Conservation (phyloP, 176 grass and related monocot species). For the Paspalum vaginatum region DNA sequence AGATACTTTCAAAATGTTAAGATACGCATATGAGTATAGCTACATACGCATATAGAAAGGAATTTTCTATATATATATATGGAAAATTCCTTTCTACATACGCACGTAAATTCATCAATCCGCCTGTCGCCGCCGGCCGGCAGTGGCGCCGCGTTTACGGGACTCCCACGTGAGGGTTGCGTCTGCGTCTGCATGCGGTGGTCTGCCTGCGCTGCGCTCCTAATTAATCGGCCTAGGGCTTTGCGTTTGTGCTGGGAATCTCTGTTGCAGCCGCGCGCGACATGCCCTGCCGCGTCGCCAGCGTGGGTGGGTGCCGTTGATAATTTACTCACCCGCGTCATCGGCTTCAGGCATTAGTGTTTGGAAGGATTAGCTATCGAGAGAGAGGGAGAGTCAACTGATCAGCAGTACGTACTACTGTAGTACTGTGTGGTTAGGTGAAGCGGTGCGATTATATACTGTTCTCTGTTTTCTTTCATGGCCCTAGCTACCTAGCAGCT, state of each 20-base stretch:
- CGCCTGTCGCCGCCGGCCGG: constrained; percentile 27
- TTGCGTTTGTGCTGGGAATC: constrained; percentile 55
- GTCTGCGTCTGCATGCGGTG: background rate
- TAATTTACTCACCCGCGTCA: constrained; percentile 2
- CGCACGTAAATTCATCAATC: background rate
- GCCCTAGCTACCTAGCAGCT: background rate
- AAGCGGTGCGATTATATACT: background rate
- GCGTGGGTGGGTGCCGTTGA: background rate
- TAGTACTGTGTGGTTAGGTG: background rate
- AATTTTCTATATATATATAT: too few relatives aligned
- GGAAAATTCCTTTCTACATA: too few relatives aligned
- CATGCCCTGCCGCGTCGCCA: constrained; percentile 13
- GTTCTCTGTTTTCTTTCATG: background rate
- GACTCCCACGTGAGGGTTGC: constrained; percentile 47
- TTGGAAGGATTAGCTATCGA: constrained; percentile 10
- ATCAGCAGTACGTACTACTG: background rate
- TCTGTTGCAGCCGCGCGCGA: constrained; percentile 29
- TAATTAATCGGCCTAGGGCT: constrained; percentile 42
- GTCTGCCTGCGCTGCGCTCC: background rate
- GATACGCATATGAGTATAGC: too few relatives aligned
- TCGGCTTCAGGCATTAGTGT: constrained; percentile 38
- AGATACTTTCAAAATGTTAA: too few relatives aligned
- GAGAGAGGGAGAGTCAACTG: background rate
- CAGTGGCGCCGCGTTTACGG: constrained; percentile 45
- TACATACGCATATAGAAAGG: too few relatives aligned